phyloP scores from a whole-genome alignment of 2,329 filamentous ascomycete genomes.

The Gnomoniopsis smithogilvyi region DNA sequence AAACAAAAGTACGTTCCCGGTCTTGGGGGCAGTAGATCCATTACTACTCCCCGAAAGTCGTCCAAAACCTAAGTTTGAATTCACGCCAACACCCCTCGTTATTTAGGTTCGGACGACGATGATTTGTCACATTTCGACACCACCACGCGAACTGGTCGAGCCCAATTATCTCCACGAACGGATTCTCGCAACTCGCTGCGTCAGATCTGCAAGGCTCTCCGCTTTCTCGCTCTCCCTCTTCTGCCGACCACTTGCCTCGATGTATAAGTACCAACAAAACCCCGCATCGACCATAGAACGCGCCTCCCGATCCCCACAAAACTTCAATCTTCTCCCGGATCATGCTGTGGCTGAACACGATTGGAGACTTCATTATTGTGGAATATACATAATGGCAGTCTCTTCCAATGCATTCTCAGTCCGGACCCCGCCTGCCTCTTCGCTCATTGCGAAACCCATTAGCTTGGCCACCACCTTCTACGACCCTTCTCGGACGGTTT shows the following conservation, averaged over 20 bases:
- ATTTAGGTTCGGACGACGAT: conserved; percentile 95
- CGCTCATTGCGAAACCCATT: neutral
- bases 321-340: neutral
- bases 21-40: conserved; percentile 63
- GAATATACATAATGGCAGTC: conserved; percentile 15
- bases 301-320: conserved; percentile 1
- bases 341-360: neutral
- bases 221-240: conserved; percentile 9
- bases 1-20: conserved; percentile 99
- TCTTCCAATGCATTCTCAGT: conserved; percentile 10
- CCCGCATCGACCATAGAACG: conserved; percentile 21
- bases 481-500: neutral
- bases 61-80: conserved; percentile 66
- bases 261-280: conserved; percentile 2
- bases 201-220: conserved; percentile 13
- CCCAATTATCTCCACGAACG: conserved; percentile 8
- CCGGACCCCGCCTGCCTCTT: neutral
- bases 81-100: conserved; percentile 66
- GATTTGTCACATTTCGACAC: conserved; percentile 40
- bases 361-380: conserved; percentile 1
- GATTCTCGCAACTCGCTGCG: conserved; percentile 14
- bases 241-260: conserved; percentile 24
- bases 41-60: conserved; percentile 69
- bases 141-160: conserved; percentile 13
- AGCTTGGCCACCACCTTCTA: conserved; percentile 1